These are phyloP conservation scores for Aspergillus sp. DNA, from an alignment of 2,329 filamentous ascomycete genomes.

Conservation along the genomic window DNA sequence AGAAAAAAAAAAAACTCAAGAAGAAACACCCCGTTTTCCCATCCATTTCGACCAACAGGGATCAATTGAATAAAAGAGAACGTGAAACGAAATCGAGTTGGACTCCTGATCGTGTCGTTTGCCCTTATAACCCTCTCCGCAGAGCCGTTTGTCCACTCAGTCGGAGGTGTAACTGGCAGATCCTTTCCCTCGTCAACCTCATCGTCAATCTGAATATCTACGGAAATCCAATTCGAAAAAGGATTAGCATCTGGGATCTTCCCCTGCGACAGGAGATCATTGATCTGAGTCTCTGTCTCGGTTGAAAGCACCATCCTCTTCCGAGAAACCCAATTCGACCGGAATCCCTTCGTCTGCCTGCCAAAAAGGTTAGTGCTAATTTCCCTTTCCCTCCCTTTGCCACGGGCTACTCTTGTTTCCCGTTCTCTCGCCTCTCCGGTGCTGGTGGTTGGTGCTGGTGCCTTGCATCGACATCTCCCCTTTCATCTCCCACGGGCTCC, in stretches of 20 bases:
- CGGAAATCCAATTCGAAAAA: too few species aligned
- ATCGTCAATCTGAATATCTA: not conserved
- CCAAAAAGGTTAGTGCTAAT: conserved; percentile 24
- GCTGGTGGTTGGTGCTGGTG: conserved; percentile 13
- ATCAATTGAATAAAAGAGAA: conserved; percentile 2
- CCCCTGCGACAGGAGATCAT: not conserved
- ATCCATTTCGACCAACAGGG: not conserved
- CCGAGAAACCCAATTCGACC: not conserved
- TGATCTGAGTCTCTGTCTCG: conserved; percentile 20
- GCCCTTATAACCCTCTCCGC: not conserved
- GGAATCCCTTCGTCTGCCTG: conserved; percentile 8
- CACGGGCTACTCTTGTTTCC: conserved; percentile 16
- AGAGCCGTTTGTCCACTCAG: not conserved
- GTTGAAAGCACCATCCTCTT: conserved; percentile 13
- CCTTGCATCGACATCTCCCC: conserved; percentile 28
- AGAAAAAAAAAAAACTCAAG: not conserved
- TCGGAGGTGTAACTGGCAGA: not conserved
- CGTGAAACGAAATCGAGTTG: conserved; percentile 6
- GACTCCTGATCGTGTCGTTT: not conserved
- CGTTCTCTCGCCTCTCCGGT: conserved; percentile 16
- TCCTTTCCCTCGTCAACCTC: not conserved
- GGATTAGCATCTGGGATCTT: not conserved
- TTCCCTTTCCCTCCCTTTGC: conserved; percentile 12
- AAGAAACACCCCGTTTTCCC: not conserved
- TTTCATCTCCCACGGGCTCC: conserved; percentile 15